Evolutionary conservation across 2,329 filamentous ascomycete genomes (phyloP), one percentile per base, ranked within the genome.

Genomic region (Claviceps pazoutovae): DNA sequence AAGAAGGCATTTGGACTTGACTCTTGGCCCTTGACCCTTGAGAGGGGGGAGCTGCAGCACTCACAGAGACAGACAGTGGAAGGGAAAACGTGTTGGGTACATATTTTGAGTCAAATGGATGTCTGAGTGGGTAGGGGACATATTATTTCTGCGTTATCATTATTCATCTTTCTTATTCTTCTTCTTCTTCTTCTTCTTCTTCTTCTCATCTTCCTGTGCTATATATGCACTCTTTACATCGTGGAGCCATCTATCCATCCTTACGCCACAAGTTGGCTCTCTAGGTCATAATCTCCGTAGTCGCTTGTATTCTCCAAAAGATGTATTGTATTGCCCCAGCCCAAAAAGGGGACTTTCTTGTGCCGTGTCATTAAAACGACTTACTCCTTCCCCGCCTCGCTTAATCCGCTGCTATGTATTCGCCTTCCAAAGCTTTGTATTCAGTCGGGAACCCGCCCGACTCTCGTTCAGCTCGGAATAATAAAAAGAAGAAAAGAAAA

Each of bases 1-100:
- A 76, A 77, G 69, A 39, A 55, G 42, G 75, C 72, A 0, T 76
- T 79, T 59, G 62, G 60, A 4, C 55, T 76, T 21, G 61, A 43
- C 39, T 41, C 21, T 21, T 21, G 21, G 4, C 21, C 2, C 55
- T 76, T 21, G 61, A 43, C 39, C 19, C 16, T 9, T n/a, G 16
- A 34, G 9, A 11, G 30, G 26, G 30, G 30, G 19, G 19, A 19
- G 23, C 6, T 26, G 23, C 13, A 39, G 7, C 14, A 39, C 38
- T 39, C 30, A 34, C 9, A 34, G 9, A 4, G 9, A 34, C 9
- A 34, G 23, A 26, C 23, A 26, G 23, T 34, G 30, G 30, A 34
- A 34, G 30, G 30, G 30, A 34, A 34, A 34, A 34, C 30, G 30
- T 11, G 30, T 34, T 34, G 30, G 9, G 30, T 4, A 34, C 30